Conservation (phyloP, 208 protist species). For the Angomonas desouzai region DNA sequence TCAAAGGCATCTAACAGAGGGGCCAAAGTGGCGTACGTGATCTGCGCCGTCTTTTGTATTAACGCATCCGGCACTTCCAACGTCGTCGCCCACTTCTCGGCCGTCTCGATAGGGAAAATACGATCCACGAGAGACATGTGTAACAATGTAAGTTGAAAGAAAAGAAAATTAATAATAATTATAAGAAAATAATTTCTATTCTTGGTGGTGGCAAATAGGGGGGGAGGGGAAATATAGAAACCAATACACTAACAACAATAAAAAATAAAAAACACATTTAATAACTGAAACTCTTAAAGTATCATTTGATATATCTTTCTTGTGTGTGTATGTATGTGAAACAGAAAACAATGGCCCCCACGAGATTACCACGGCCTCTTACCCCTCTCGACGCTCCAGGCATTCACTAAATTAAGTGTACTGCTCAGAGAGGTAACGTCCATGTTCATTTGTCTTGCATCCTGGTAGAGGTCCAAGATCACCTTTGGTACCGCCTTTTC, state of each 20-base stretch:
- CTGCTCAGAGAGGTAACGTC: conserved; percentile 48
- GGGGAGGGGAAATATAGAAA: too few species aligned
- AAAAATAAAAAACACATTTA: too few species aligned
- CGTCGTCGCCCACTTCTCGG: conserved; percentile 27
- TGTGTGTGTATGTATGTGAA: background rate
- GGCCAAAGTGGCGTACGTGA: conserved; percentile 27
- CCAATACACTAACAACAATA: too few species aligned
- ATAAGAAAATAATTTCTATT: too few species aligned
- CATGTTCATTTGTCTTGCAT: conserved; percentile 45
- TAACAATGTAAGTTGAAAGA: too few species aligned
- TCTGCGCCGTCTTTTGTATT: conserved; percentile 20
- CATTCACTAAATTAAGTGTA: conserved; percentile 64
- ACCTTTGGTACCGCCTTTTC: conserved; percentile 27
- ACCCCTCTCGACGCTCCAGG: conserved; percentile 51
- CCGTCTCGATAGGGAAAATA: conserved; percentile 34
- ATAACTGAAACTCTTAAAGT: too few species aligned
- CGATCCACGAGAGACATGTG: conserved; percentile 18
- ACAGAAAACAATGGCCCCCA: background rate
- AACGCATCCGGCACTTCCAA: conserved; percentile 62
- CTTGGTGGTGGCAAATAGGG: too few species aligned
- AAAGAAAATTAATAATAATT: too few species aligned
- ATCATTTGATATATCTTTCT: too few species aligned
- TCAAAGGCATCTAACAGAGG: conserved; percentile 29
- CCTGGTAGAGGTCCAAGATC: conserved; percentile 52
- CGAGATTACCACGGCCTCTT: background rate